Base-by-base conservation (phyloP, 345 rosid species). In the Hibiscus syriacus region DNA sequence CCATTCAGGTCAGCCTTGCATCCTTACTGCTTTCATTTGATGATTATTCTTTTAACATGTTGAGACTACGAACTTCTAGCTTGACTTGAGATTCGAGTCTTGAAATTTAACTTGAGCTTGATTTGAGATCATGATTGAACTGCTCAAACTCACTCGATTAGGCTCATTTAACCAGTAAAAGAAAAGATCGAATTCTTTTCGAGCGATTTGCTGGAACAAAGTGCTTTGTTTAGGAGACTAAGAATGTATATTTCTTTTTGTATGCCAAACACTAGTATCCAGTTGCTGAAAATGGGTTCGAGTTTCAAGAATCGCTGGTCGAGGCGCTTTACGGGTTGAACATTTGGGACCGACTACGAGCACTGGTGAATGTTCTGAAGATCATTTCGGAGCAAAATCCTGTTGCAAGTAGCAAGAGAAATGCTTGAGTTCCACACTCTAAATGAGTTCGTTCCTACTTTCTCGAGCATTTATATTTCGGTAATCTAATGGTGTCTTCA, bases 241-340 rank as follows among this genome's bases (percentile, higher is more conserved):
- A 68, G 39, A 5, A 2, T 41, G 26, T 25, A 0, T 45, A 0
- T 46, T 26, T 46, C 3, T 12, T 64, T 36, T 71, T 48, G 17
- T 72, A 20, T 74, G 29, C 20, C 26, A 29, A 50, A 49, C 17
- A 26, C 17, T 73, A 94, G 99, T 94, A 94, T 71, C 99, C 99
- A 13, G 74, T 89, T 43, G 90, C 90, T 7, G 98, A 86, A 83
- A 86, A 87, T 9, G 96, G 88, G 52, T 91, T 94, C 6, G 88
- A 89, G 78, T 89, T 94, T 71, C 98, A 94, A 73, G 84, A 83
- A 74, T 89, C 90, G 1, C 86, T 91, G 17, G 96, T 89, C 39
- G 93, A 89, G 77, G 78, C 84, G n/a, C 96, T 91, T 52, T 94
- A 91, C 45, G 95, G 98, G 39, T 76, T 89, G 83, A 91, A 79